Conservation (phyloP, 208 protist genomes). For the Leptomonas pyrrhocoris region DNA sequence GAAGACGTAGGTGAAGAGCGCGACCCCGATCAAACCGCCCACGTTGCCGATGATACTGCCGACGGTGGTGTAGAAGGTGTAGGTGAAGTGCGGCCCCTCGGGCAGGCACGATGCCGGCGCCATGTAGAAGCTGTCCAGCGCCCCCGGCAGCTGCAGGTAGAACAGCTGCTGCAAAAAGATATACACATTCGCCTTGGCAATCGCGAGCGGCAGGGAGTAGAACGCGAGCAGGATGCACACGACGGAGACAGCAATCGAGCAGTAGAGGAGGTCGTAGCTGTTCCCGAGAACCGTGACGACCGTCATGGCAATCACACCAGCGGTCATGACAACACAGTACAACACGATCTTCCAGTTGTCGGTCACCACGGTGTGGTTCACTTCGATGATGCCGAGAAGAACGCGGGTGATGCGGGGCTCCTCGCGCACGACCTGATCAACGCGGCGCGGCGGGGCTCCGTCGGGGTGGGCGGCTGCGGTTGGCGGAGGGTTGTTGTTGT, state of each 20-base stretch:
- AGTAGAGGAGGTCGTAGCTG: slow-evolving; percentile 38
- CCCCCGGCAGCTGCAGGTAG: slow-evolving; percentile 65
- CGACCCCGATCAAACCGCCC: slow-evolving; percentile 52
- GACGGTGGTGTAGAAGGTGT: slow-evolving; percentile 66
- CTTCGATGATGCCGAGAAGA: slow-evolving; percentile 31
- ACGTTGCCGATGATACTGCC: slow-evolving; percentile 46
- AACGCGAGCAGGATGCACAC: slow-evolving; percentile 33
- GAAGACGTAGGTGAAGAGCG: slow-evolving; percentile 64
- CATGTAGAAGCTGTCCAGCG: slow-evolving; percentile 61
- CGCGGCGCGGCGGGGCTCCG: not conserved
- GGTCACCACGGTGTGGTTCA: slow-evolving; percentile 34
- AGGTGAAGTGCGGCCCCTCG: slow-evolving; percentile 61
- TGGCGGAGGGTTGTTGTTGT: not conserved
- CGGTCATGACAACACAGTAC: slow-evolving; percentile 44
- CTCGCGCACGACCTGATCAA: slow-evolving; percentile 6
- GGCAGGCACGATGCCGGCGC: slow-evolving; percentile 47
- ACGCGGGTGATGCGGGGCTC: slow-evolving; percentile 16
- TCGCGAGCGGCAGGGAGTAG: slow-evolving; percentile 36
- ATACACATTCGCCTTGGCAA: slow-evolving; percentile 44
- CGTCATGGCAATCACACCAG: slow-evolving; percentile 38
- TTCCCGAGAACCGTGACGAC: slow-evolving; percentile 40
- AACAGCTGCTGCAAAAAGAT: slow-evolving; percentile 33
- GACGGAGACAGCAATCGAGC: slow-evolving; percentile 28
- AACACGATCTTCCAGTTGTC: slow-evolving; percentile 33
- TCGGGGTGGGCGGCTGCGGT: not conserved